A percentile compares a stretch with the other conserved stretches of the same genome.
phyloP scores from a whole-genome alignment of 202 grass and related monocot species.

The Saccharum hybrid region DNA sequence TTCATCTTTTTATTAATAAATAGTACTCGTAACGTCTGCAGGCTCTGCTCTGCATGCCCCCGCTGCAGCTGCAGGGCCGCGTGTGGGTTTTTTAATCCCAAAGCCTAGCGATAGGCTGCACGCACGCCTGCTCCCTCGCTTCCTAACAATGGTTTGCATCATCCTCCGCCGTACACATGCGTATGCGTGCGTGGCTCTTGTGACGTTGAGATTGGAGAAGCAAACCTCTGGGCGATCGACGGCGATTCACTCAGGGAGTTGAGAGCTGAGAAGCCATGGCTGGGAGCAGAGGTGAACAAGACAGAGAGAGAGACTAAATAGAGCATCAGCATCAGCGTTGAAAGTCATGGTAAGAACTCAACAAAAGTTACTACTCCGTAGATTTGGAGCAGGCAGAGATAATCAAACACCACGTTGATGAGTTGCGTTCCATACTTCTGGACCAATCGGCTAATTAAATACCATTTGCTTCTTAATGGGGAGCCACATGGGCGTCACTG shows the following conservation, averaged over 20 bases:
- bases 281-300: too few relatives aligned
- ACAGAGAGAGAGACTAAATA: too few relatives aligned
- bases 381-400: not conserved
- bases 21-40: not conserved
- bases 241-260: not conserved
- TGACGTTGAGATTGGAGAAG: not conserved
- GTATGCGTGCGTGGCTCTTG: slow-evolving; percentile 9
- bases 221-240: not conserved
- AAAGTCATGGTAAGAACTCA: too few relatives aligned
- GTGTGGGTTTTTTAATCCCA: slow-evolving; percentile 32
- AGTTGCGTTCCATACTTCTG: not conserved
- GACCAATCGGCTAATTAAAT: slow-evolving; percentile 32
- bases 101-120: slow-evolving; percentile 44
- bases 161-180: not conserved
- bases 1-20: too few relatives aligned
- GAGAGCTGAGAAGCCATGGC: too few relatives aligned
- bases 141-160: slow-evolving; percentile 25
- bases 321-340: too few relatives aligned
- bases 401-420: slow-evolving; percentile 4
- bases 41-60: slow-evolving; percentile 11
- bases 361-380: too few relatives aligned
- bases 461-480: slow-evolving; percentile 33
- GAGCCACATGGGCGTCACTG: slow-evolving; percentile 50
- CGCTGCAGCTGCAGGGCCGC: not conserved
- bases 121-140: slow-evolving; percentile 50